A percentile compares a stretch with the other conserved stretches of the same genome.
Evolutionary conservation across 2,329 filamentous ascomycete genomes (phyloP).

Genomic region (Apiospora malaysiana): DNA sequence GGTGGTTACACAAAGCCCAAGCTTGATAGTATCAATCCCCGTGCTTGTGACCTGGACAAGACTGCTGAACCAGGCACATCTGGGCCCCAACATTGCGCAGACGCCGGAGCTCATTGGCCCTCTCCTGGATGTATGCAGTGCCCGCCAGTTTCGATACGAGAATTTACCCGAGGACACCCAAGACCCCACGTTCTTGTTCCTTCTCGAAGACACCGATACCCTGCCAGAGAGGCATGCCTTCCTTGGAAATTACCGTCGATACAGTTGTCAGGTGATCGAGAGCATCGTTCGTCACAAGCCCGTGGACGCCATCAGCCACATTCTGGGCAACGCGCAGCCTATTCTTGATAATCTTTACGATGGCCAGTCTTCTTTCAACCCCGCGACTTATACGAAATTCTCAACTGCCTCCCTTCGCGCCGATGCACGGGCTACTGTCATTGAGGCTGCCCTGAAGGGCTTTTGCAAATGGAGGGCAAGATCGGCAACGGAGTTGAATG

Average conservation of each 20-base stretch:
- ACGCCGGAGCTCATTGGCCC: conserved; percentile 69
- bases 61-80: conserved; percentile 73
- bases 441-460: conserved; percentile 87
- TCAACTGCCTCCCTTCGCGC: conserved; percentile 77
- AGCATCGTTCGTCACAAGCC: conserved; percentile 81
- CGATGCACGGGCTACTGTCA: conserved; percentile 87
- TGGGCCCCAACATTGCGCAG: conserved; percentile 68
- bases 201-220: conserved; percentile 94
- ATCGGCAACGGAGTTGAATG: conserved; percentile 32
- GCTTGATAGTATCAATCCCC: conserved; percentile 91
- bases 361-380: conserved; percentile 69
- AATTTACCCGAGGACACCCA: conserved; percentile 81
- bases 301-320: conserved; percentile 84
- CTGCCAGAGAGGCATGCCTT: conserved; percentile 93
- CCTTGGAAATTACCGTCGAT: conserved; percentile 91
- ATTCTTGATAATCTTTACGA: conserved; percentile 79
- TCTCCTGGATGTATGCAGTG: conserved; percentile 82
- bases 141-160: conserved; percentile 87
- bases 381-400: conserved; percentile 69
- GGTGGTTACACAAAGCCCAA: conserved; percentile 80
- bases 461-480: conserved; percentile 76
- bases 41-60: conserved; percentile 89
- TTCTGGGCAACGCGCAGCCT: conserved; percentile 78
- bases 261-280: conserved; percentile 87
- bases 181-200: conserved; percentile 79